phyloP scores from a whole-genome alignment of 192 early-diverging fungal species.

The Pilobolus umbonatus region DNA sequence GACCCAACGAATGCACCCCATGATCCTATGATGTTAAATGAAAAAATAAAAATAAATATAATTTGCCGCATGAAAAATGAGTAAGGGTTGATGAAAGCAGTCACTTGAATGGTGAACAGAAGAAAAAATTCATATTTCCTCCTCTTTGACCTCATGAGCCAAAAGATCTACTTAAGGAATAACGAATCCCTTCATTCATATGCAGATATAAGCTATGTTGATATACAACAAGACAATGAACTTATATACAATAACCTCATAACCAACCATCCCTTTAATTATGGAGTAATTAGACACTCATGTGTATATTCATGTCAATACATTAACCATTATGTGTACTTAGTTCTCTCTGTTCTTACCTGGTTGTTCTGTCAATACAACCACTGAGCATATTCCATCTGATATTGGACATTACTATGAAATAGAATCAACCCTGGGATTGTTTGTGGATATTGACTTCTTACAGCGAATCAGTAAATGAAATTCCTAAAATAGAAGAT shows the following conservation, averaged over 20 bases:
- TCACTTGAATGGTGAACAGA: too few species aligned
- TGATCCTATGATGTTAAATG: too few species aligned
- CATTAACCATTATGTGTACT: neutral
- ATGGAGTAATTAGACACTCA: constrained; percentile 13
- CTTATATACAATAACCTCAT: constrained; percentile 2
- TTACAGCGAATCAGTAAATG: too few species aligned
- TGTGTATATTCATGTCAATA: too few species aligned
- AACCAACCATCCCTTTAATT: constrained; percentile 20
- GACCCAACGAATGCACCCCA: too few species aligned
- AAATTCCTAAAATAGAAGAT: too few species aligned
- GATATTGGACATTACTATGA: constrained; percentile 15
- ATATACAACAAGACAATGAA: neutral
- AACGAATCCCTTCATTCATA: neutral
- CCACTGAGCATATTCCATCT: neutral
- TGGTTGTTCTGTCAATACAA: neutral
- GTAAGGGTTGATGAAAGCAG: too few species aligned
- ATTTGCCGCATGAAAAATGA: too few species aligned
- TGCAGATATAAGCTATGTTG: constrained; percentile 1
- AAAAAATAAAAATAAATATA: too few species aligned
- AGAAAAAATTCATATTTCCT: too few species aligned
- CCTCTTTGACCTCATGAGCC: too few species aligned
- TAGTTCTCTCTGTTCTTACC: constrained; percentile 21
- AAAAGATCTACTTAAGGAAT: constrained; percentile 9
- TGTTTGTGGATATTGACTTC: constrained; percentile 20
- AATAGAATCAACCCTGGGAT: constrained; percentile 14